A percentile compares a stretch with the other conserved stretches of the same genome.
Conservation (phyloP, 371 early-diverging fungal genomes). For the Chytridiales sp. region DNA sequence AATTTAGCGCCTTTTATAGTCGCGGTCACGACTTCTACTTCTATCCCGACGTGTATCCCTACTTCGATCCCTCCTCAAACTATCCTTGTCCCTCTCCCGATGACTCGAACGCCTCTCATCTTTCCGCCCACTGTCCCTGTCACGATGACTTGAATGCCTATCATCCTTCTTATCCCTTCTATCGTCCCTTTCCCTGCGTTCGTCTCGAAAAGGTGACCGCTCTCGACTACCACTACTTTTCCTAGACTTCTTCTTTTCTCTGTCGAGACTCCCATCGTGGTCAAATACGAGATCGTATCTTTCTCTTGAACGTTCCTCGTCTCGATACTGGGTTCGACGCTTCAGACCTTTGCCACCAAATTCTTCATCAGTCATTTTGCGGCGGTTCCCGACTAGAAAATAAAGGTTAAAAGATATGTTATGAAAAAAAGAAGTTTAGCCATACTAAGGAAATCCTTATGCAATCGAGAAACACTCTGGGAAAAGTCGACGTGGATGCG, state of each 20-base stretch:
- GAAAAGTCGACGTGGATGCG: constrained; percentile 97
- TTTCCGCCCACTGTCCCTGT: constrained; percentile 28
- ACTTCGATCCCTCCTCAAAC: constrained; percentile 17
- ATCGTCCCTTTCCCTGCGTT: neutral
- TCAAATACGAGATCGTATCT: constrained; percentile 50
- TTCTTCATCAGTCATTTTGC: constrained; percentile 30
- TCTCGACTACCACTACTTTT: neutral
- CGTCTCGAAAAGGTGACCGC: neutral
- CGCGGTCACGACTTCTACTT: constrained; percentile 16
- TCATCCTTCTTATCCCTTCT: constrained; percentile 13
- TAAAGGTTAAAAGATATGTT: neutral
- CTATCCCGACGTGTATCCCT: constrained; percentile 18
- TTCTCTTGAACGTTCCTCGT: constrained; percentile 45
- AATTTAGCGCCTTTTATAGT: no score
- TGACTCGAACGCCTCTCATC: constrained; percentile 3
- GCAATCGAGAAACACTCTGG: constrained; percentile 88
- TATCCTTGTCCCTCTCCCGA: constrained; percentile 14
- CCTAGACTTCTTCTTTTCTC: constrained; percentile 31
- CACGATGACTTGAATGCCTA: constrained; percentile 4
- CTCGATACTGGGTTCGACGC: constrained; percentile 49
- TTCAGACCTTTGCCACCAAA: constrained; percentile 51
- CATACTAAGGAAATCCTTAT: constrained; percentile 44
- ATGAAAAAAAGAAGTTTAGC: constrained; percentile 2
- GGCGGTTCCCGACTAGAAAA: constrained; percentile 27
- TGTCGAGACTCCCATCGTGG: constrained; percentile 42